Evolutionary conservation across 495 filamentous ascomycete genomes (phyloP).

Genomic region (Cladorrhinum samala): DNA sequence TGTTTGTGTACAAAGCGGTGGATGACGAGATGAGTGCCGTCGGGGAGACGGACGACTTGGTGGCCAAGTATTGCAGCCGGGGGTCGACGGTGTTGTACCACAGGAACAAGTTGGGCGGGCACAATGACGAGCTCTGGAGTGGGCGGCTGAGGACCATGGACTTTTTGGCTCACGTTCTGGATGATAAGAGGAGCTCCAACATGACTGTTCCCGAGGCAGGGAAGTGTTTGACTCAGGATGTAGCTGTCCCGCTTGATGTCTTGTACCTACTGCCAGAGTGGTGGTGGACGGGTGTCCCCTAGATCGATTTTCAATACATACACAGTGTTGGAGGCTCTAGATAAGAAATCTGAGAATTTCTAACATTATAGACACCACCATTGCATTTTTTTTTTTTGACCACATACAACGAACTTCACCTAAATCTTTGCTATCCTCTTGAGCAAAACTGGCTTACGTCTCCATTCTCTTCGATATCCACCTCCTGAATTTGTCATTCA

Average conservation of each 20-base stretch:
- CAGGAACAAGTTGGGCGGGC: constrained; percentile 33
- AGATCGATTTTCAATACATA: no score
- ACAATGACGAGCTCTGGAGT: constrained; percentile 26
- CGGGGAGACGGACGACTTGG: constrained; percentile 39
- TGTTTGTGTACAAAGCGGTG: constrained; percentile 48
- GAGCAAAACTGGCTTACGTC: no score
- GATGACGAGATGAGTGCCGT: constrained; percentile 42
- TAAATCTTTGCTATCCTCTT: no score
- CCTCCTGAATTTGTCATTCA: neutral
- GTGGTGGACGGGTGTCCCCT: constrained; percentile 14
- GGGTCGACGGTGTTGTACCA: constrained; percentile 37
- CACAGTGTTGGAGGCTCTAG: no score
- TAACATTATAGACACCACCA: neutral
- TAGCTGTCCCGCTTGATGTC: constrained; percentile 15
- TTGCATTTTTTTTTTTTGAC: neutral
- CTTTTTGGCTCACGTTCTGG: constrained; percentile 18
- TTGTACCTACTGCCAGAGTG: constrained; percentile 12
- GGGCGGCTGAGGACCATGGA: constrained; percentile 18
- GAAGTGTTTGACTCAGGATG: constrained; percentile 11
- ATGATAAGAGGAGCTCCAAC: constrained; percentile 6
- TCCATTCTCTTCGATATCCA: neutral
- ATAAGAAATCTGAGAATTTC: neutral
- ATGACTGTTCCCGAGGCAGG: constrained; percentile 5
- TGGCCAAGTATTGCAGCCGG: constrained; percentile 33
- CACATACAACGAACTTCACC: neutral